Evolutionary conservation across 2,329 filamentous ascomycete genomes (phyloP).

Genomic region (Fusarium poae): DNA sequence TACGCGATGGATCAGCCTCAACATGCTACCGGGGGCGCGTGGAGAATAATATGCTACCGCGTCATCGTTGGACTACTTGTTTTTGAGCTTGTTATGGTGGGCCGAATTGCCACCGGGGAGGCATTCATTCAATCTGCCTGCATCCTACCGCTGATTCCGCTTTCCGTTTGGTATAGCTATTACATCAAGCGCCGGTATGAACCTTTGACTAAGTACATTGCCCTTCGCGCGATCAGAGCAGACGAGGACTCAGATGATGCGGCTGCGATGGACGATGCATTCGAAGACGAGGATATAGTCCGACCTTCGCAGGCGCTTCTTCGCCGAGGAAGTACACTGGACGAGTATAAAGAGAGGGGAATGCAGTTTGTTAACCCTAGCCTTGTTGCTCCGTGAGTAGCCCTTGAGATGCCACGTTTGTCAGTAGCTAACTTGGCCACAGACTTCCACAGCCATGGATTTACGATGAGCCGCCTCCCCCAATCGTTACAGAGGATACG

Average conservation of each 20-base stretch:
- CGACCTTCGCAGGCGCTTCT: conserved; percentile 58
- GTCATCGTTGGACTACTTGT: conserved; percentile 87
- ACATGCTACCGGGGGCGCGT: conserved; percentile 91
- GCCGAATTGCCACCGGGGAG: conserved; percentile 80
- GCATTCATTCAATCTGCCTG: conserved; percentile 80
- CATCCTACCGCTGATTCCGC: conserved; percentile 80
- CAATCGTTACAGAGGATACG: conserved; percentile 45
- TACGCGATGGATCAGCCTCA: conserved; percentile 99
- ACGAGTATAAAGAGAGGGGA: conserved; percentile 79
- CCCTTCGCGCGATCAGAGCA: conserved; percentile 83
- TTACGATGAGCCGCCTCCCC: conserved; percentile 66
- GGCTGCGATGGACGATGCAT: conserved; percentile 55
- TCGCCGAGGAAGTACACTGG: conserved; percentile 73
- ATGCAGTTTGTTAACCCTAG: conserved; percentile 82
- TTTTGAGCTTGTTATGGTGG: conserved; percentile 92
- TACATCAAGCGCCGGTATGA: conserved; percentile 85
- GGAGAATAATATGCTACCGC: conserved; percentile 96
- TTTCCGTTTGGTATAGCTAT: conserved; percentile 90
- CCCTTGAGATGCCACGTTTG: background rate
- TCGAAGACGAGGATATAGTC: conserved; percentile 55
- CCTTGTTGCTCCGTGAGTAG: conserved; percentile 73
- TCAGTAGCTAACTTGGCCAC: conserved; percentile 31
- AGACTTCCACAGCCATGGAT: conserved; percentile 81
- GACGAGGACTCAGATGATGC: conserved; percentile 58
- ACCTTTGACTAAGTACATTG: conserved; percentile 92